Percentiles rank a stretch among this genome's conserved stretches.
These are phyloP conservation scores for Ceratobasidium sp. DNA, from an alignment of 1,284 basidiomycete genomes.

Conservation along the genomic window DNA sequence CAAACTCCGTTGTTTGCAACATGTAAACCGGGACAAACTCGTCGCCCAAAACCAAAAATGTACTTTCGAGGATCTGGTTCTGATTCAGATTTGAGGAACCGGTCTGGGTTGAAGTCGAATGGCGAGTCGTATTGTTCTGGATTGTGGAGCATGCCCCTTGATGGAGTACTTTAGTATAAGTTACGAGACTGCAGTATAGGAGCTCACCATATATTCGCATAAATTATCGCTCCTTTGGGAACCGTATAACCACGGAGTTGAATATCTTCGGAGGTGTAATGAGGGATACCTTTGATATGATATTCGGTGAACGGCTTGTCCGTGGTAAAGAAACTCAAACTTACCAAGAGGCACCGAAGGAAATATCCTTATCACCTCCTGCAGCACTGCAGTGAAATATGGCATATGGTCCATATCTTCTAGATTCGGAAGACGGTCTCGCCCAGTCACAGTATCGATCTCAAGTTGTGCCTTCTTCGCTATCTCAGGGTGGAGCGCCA, in stretches of 20 bases:
- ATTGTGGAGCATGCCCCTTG: slow-evolving; percentile 47
- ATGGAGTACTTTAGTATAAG: not conserved
- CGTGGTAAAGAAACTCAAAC: not conserved
- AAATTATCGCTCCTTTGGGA: slow-evolving; percentile 27
- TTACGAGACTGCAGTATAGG: too few species aligned
- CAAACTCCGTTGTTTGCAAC: slow-evolving; percentile 44
- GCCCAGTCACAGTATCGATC: slow-evolving; percentile 36
- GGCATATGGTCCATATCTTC: slow-evolving; percentile 28
- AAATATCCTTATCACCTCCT: slow-evolving; percentile 43
- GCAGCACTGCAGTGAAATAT: slow-evolving; percentile 33
- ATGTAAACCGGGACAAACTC: slow-evolving; percentile 49
- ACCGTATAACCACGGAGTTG: slow-evolving; percentile 26
- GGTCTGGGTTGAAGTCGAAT: slow-evolving; percentile 42
- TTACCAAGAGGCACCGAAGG: slow-evolving; percentile 36
- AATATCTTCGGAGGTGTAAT: slow-evolving; percentile 15
- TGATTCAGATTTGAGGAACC: slow-evolving; percentile 43
- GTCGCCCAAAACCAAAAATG: slow-evolving; percentile 32
- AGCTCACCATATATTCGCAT: slow-evolving; percentile 25
- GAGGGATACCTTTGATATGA: not conserved
- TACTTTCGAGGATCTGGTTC: slow-evolving; percentile 41
- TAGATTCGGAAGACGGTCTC: slow-evolving; percentile 35
- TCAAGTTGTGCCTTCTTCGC: slow-evolving; percentile 23
- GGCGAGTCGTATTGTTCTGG: slow-evolving; percentile 45
- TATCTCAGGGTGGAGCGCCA: slow-evolving; percentile 45
- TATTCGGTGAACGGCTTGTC: not conserved